Evolutionary conservation across 2,329 filamentous ascomycete species (phyloP), one percentile per base, ranked within the genome.

Genomic region (Arthrobotrys iridis): DNA sequence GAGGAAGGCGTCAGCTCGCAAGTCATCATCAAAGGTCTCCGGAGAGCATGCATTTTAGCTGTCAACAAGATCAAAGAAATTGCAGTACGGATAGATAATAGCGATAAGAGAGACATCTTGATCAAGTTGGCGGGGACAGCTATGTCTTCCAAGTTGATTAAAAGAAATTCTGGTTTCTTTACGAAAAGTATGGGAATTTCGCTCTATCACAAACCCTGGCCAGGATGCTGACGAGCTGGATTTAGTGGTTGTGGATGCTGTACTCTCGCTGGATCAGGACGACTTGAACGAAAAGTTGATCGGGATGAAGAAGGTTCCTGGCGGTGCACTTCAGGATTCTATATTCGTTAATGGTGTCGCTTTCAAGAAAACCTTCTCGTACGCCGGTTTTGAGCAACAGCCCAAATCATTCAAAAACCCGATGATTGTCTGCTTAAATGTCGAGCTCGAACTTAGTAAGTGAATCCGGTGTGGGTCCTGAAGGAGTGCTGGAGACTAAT

Each of bases 1-100:
- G 95, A 99, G 85, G 92, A 96, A 83, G 95, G 95, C 72, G 92
- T 98, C 80, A 97, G 93, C 87, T 92, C 93, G 82, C 95, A 98
- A 86, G 93, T 93, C 77, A 97, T 99, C 83, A 92, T 98, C 83
- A 99, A 98, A 87, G 94, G 93, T 74, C 85, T 99, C 82, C 88
- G 95, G 84, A 92, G 90, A 85, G 92, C 94, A 7, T 92, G 90
- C 58, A 85, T 87, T 78, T 92, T 98, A 88, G 94, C 95, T 15
- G 93, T 98, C 82, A 98, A 98, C 87, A 98, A 97, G 87, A 90
- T 99, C 83, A 96, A 96, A 87, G 95, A 99, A 85, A 97, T 99
- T 82, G 91, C 93, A 52, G 88, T 98, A 79, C 89, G 89, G 84
- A 93, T 93, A 65, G 88, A 89, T 79, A 93, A 96, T 82, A 88